A percentile compares a stretch with the other conserved stretches of the same genome.
phyloP scores from a whole-genome alignment of 2,329 filamentous ascomycete genomes.

The Colletotrichum tropicicola region DNA sequence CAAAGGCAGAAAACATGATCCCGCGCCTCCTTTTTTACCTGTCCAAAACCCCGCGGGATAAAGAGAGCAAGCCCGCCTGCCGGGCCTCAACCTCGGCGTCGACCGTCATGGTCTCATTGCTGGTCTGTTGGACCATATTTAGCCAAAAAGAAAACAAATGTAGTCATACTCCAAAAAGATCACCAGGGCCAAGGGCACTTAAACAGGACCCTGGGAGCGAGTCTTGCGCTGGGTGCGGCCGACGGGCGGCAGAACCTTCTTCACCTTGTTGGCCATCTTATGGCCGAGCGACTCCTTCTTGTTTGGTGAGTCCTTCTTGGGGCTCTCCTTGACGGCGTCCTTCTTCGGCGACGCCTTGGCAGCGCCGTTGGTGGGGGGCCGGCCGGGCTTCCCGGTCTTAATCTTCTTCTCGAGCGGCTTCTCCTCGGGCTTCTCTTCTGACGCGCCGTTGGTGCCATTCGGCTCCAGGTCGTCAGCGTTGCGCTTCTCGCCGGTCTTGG shows the following conservation, averaged over 20 bases:
- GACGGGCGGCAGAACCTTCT: slow-evolving; percentile 42
- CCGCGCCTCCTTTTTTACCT: slow-evolving; percentile 22
- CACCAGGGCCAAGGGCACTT: not conserved
- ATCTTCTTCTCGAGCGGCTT: slow-evolving; percentile 36
- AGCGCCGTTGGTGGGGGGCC: slow-evolving; percentile 22
- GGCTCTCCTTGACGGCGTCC: not conserved
- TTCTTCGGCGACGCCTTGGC: slow-evolving; percentile 16
- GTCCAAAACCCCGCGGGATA: slow-evolving; percentile 11
- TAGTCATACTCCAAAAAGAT: not conserved
- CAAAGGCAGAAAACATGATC: not conserved
- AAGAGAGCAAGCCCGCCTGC: slow-evolving; percentile 4
- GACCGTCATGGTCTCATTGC: not conserved
- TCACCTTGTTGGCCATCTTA: slow-evolving; percentile 43
- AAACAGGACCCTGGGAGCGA: slow-evolving; percentile 48
- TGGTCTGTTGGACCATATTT: not conserved
- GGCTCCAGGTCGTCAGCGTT: slow-evolving; percentile 45
- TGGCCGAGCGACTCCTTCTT: slow-evolving; percentile 25
- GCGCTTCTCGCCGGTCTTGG: slow-evolving; percentile 45
- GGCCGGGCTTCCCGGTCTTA: slow-evolving; percentile 32
- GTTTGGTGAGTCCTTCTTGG: not conserved
- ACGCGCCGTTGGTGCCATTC: slow-evolving; percentile 35
- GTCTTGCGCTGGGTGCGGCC: slow-evolving; percentile 52
- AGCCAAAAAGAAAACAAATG: not conserved
- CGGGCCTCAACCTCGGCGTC: slow-evolving; percentile 1
- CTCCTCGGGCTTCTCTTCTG: slow-evolving; percentile 4